phyloP scores from a whole-genome alignment of 768 basidiomycete species.

The Thelephora ganbajun region DNA sequence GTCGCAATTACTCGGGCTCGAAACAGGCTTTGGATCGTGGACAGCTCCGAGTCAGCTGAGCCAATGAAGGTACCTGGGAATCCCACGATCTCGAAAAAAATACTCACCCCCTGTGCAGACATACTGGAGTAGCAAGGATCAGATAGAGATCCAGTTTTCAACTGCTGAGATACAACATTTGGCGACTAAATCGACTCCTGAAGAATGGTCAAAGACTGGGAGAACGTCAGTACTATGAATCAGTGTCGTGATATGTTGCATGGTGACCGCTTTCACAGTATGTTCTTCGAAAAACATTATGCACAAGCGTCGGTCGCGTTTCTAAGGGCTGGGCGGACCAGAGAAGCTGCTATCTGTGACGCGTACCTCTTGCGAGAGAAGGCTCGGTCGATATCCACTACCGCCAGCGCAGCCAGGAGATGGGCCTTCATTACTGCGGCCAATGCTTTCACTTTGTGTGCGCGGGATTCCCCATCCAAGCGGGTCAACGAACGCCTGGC shows the following conservation, averaged over 20 bases:
- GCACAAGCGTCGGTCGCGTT: constrained; percentile 42
- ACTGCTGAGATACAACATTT: constrained; percentile 36
- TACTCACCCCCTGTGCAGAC: constrained; percentile 27
- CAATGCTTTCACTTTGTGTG: constrained; percentile 32
- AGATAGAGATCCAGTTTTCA: constrained; percentile 35
- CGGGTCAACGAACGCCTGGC: constrained; percentile 12
- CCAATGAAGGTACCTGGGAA: constrained; percentile 44
- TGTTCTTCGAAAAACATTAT: constrained; percentile 33
- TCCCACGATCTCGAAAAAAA: too few species aligned
- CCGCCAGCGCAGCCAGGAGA: constrained; percentile 13
- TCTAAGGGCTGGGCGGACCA: constrained; percentile 27
- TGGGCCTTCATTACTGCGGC: constrained; percentile 32
- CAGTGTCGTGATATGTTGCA: neutral
- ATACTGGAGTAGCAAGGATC: constrained; percentile 33
- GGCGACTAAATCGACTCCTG: constrained; percentile 35
- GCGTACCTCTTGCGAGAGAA: constrained; percentile 42
- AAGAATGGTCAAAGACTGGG: constrained; percentile 32
- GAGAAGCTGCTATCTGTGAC: constrained; percentile 31
- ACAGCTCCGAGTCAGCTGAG: constrained; percentile 40
- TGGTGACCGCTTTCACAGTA: neutral
- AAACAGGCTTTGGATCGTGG: constrained; percentile 55
- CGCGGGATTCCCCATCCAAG: constrained; percentile 15
- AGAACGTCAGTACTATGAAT: constrained; percentile 1
- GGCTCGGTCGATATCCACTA: constrained; percentile 24
- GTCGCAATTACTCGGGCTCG: constrained; percentile 55